Evolutionary conservation across 371 early-diverging fungal species (phyloP), one percentile per base, ranked within the genome.

Genomic region (Mucor circinelloides): DNA sequence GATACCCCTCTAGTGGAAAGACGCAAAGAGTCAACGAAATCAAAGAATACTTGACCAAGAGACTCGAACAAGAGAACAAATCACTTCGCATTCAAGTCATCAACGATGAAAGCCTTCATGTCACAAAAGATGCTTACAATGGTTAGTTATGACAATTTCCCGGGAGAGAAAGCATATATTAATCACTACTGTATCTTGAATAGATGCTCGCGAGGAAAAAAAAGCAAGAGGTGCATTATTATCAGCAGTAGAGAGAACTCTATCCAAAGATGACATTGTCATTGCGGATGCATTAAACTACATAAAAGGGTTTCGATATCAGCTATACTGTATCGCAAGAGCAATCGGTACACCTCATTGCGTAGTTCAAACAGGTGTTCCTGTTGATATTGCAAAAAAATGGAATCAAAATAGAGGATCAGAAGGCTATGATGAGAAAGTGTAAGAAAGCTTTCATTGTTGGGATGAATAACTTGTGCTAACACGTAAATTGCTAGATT

Each of bases 221-320:
- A 92, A 91, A 56, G 89, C 91, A n/a, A 92, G 99, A 58, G 96
- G 91, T 2, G 85, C 92, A 0, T 75, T 98, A 60, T 71, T 97
- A 66, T 96, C 97, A 2, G 93, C 96, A 1, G 94, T 96, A 8
- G 98, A 97, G 73, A 85, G 98, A 38, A 71, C 83, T 2, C 71
- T 97, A 48, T 86, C 90, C 31, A 88, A 88, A 60, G 92, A 97
- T 19, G 86, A 85, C 57, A 85, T 99, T 59, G 92, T 97, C 15
- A 95, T 99, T 60, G 93, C 89, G 5, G 99, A 99, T 74, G 86
- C 89, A 31, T 79, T 96, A 77, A 99, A 99, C 75, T 97, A 98
- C 79, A 97, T 99, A 77, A 99, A 99, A 81, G 97, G 99, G 2
- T 95, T 93, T 71, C 85, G 99, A 64, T 99, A 98, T 79, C 98